These are phyloP conservation scores for Nothophytophthora sp. DNA, from an alignment of 352 stramenopile species.

Conservation along the genomic window DNA sequence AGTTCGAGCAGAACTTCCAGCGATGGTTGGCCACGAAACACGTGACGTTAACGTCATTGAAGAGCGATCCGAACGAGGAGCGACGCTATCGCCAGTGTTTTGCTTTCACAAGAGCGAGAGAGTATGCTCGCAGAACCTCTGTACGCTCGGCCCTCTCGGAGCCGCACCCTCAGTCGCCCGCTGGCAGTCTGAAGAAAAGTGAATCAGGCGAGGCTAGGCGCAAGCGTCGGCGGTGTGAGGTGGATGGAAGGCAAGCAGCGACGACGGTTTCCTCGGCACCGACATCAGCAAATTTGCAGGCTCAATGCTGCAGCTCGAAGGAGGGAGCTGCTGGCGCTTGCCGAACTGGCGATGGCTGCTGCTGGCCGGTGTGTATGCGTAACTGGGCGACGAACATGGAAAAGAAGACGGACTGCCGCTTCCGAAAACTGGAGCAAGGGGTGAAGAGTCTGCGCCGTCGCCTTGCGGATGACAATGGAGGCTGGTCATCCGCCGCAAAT, in stretches of 20 bases:
- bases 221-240: too few species aligned
- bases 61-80: background rate
- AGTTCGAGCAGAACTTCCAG: conserved; percentile 3
- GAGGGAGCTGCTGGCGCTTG: too few species aligned
- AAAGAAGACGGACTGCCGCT: background rate
- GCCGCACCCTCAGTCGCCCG: too few species aligned
- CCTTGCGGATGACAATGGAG: background rate
- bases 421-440: background rate
- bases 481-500: too few species aligned
- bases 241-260: background rate
- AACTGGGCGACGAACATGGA: background rate
- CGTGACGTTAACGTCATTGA: background rate
- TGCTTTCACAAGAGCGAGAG: background rate
- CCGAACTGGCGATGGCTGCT: background rate
- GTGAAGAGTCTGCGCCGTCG: background rate
- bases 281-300: too few species aligned
- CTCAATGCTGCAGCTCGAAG: too few species aligned
- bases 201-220: background rate
- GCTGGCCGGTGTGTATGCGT: background rate
- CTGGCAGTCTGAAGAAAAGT: background rate
- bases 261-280: too few species aligned
- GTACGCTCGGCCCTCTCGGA: background rate
- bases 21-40: background rate
- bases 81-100: background rate
- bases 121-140: background rate